These are phyloP conservation scores for Castanea crenata DNA, from an alignment of 306 rosid species.

Conservation along the genomic window DNA sequence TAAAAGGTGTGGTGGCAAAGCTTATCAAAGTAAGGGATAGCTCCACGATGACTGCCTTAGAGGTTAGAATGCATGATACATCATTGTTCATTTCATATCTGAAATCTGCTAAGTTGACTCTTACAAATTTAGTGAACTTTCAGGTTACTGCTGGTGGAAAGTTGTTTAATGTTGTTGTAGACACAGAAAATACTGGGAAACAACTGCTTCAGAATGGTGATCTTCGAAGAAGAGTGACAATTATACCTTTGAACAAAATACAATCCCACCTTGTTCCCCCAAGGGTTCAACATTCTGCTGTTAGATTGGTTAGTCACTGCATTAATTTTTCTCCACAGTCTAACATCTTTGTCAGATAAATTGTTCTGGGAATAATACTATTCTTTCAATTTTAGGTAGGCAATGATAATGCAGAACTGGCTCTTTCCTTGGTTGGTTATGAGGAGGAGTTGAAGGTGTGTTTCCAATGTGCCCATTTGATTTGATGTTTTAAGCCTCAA, in stretches of 20 bases:
- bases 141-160: slow-evolving; percentile 98
- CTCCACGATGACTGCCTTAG: slow-evolving; percentile 85
- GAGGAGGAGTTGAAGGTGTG: slow-evolving; percentile 76
- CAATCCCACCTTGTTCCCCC: slow-evolving; percentile 51
- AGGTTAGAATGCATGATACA: slow-evolving; percentile 49
- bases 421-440: slow-evolving; percentile 92
- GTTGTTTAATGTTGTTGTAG: slow-evolving; percentile 89
- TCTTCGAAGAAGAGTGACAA: slow-evolving; percentile 90
- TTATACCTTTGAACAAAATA: slow-evolving; percentile 93
- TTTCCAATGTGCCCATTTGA: neutral
- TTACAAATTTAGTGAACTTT: slow-evolving; percentile 10
- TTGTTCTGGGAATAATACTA: slow-evolving; percentile 12
- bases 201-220: slow-evolving; percentile 84
- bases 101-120: slow-evolving; percentile 16
- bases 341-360: neutral
- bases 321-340: slow-evolving; percentile 6
- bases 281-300: slow-evolving; percentile 66
- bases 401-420: slow-evolving; percentile 73
- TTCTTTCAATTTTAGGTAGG: slow-evolving; percentile 69
- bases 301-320: slow-evolving; percentile 57
- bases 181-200: slow-evolving; percentile 85
- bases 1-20: slow-evolving; percentile 93
- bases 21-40: slow-evolving; percentile 87
- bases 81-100: slow-evolving; percentile 8
- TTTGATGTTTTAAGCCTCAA: neutral